phyloP scores from a whole-genome alignment of 305 asterid species.

The Fraxinus nigra region DNA sequence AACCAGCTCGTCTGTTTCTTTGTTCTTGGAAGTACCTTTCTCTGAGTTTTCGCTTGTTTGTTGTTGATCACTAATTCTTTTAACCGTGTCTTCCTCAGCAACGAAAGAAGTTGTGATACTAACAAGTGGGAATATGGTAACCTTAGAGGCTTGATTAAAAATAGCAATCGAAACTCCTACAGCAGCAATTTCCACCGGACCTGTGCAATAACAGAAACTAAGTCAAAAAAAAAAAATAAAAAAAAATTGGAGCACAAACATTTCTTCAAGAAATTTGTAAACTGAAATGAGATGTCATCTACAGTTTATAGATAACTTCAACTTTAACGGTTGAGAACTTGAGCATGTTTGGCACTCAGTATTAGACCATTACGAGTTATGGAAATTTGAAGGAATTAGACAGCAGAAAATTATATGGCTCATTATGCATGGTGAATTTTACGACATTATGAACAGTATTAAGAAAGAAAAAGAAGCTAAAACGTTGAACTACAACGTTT shows the following conservation, averaged over 20 bases:
- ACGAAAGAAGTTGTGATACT: constrained; percentile 78
- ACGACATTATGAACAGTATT: background rate
- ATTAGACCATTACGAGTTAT: background rate
- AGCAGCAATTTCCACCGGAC: constrained; percentile 69
- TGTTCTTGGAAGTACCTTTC: constrained; percentile 30
- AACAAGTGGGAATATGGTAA: constrained; percentile 68
- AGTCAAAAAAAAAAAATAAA: background rate
- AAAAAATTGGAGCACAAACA: background rate
- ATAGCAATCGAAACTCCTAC: constrained; percentile 75
- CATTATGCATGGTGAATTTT: background rate
- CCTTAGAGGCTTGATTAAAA: constrained; percentile 64
- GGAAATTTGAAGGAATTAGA: background rate
- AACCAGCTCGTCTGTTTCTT: constrained; percentile 14
- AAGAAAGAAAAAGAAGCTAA: background rate
- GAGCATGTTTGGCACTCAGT: background rate
- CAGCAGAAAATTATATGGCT: background rate
- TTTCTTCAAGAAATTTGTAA: background rate
- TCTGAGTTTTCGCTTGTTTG: constrained; percentile 35
- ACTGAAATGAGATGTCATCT: background rate
- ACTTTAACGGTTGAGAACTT: background rate
- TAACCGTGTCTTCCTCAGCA: constrained; percentile 67
- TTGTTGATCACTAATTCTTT: constrained; percentile 30
- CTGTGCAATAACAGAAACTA: constrained; percentile 25
- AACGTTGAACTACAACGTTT: background rate
- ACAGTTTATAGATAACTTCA: background rate